phyloP scores from a whole-genome alignment of 2,329 filamentous ascomycete genomes.

The Coniochaeta pulveracea region DNA sequence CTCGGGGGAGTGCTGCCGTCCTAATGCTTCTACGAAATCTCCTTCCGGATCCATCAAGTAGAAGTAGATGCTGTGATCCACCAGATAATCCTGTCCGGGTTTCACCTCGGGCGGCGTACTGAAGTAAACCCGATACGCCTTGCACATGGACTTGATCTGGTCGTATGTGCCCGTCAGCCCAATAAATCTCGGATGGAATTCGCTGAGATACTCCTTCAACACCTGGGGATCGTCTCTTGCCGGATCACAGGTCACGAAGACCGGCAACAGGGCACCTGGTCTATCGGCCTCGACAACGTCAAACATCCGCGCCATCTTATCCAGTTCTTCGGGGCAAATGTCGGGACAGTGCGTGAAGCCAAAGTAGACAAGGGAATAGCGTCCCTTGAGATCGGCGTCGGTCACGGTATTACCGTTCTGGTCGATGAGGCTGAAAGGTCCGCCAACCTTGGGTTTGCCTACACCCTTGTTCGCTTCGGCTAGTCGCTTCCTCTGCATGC shows the following conservation, averaged over 20 bases:
- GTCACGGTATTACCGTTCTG: conserved; percentile 70
- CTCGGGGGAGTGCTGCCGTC: conserved; percentile 84
- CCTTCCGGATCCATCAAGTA: conserved; percentile 98
- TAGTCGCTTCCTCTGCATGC: conserved; percentile 79
- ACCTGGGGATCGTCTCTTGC: conserved; percentile 80
- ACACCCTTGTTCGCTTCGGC: conserved; percentile 90
- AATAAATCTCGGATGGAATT: conserved; percentile 81
- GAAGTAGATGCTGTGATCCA: conserved; percentile 99
- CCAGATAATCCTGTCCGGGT: conserved; percentile 90
- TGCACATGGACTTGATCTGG: conserved; percentile 87
- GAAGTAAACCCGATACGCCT: conserved; percentile 94
- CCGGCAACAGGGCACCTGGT: conserved; percentile 50
- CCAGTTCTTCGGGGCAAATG: conserved; percentile 96
- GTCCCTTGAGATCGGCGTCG: conserved; percentile 72
- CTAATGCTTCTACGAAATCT: conserved; percentile 95
- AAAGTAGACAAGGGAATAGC: conserved; percentile 89
- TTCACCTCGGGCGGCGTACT: conserved; percentile 81
- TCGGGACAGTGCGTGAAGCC: conserved; percentile 97
- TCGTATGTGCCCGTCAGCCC: conserved; percentile 91
- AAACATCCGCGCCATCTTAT: conserved; percentile 97
- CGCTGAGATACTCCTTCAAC: conserved; percentile 71
- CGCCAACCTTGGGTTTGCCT: conserved; percentile 86
- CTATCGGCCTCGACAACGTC: conserved; percentile 51
- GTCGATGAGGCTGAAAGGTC: conserved; percentile 71
- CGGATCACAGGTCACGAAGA: conserved; percentile 95